Conservation (phyloP, 108 stramenopile genomes). For the Skeletonema costatum region DNA sequence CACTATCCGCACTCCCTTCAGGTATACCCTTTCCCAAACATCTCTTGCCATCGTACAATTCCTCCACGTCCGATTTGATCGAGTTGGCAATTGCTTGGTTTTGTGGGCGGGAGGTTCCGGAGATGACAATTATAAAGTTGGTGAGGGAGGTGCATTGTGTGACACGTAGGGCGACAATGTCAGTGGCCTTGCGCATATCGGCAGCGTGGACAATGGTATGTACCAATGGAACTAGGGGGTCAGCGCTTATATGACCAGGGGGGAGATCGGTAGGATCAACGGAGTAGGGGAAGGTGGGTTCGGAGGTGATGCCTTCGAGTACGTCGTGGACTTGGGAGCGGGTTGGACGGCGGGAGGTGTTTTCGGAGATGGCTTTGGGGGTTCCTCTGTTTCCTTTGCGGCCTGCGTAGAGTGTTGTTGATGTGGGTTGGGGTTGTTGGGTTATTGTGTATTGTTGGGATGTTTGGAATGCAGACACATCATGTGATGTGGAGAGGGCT, state of each 20-base stretch:
- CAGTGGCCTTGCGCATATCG: constrained; percentile 86
- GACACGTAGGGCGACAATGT: constrained; percentile 86
- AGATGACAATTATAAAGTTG: constrained; percentile 76
- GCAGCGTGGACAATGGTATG: constrained; percentile 70
- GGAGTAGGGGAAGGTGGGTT: constrained; percentile 26
- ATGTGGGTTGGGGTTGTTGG: no score
- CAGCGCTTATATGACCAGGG: constrained; percentile 21
- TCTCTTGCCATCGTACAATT: constrained; percentile 47
- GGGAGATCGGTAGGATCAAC: constrained; percentile 42
- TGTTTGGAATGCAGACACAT: constrained; percentile 7
- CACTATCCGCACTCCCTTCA: constrained; percentile 87
- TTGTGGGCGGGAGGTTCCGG: constrained; percentile 89
- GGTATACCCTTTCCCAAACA: constrained; percentile 72
- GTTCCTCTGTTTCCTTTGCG: constrained; percentile 33
- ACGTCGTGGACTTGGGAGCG: constrained; percentile 46
- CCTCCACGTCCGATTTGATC: constrained; percentile 77
- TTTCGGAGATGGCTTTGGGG: constrained; percentile 10
- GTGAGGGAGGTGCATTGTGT: constrained; percentile 71
- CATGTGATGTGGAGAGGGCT: neutral
- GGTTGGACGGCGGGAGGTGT: constrained; percentile 10
- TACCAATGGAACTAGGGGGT: constrained; percentile 39
- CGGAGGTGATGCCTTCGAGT: constrained; percentile 22
- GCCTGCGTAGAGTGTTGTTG: neutral
- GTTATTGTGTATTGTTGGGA: neutral
- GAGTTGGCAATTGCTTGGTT: constrained; percentile 93